Conservation (phyloP, 2,329 filamentous ascomycete genomes). For the Botryosphaeria dothidea region DNA sequence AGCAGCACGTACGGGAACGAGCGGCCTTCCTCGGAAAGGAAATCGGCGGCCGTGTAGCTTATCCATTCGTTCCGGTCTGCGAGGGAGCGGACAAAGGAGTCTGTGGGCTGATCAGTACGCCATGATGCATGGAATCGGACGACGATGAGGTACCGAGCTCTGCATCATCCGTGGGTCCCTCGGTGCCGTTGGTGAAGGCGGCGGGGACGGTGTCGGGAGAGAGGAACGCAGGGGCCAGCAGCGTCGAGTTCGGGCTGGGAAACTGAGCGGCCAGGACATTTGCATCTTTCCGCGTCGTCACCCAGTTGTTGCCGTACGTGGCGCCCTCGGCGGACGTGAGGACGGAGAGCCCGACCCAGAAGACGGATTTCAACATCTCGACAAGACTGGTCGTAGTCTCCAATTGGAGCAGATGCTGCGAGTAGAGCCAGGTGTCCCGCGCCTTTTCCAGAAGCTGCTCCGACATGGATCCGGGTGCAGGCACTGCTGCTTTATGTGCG, state of each 20-base stretch:
- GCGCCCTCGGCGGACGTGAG: neutral
- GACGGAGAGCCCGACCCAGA: neutral
- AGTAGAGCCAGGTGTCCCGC: neutral
- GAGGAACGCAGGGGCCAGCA: slow-evolving; percentile 35
- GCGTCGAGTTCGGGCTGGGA: slow-evolving; percentile 31
- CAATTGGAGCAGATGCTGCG: neutral
- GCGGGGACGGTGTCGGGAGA: slow-evolving; percentile 30
- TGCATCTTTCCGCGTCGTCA: slow-evolving; percentile 29
- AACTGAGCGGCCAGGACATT: slow-evolving; percentile 37
- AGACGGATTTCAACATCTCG: neutral
- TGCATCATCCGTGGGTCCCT: slow-evolving; percentile 33
- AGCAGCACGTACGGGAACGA: slow-evolving; percentile 35
- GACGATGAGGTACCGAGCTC: slow-evolving; percentile 23
- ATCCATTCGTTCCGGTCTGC: slow-evolving; percentile 37
- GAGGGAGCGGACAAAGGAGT: slow-evolving; percentile 30
- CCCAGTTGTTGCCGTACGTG: slow-evolving; percentile 35
- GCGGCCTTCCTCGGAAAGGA: slow-evolving; percentile 35
- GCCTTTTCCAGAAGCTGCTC: neutral
- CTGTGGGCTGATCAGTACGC: slow-evolving; percentile 17
- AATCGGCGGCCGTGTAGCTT: slow-evolving; percentile 29
- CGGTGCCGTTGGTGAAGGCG: slow-evolving; percentile 32
- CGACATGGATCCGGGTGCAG: neutral
- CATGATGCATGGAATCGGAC: neutral
- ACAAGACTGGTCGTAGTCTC: neutral
- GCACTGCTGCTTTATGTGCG: neutral